A percentile compares a stretch with the other conserved stretches of the same genome.
Conservation (phyloP, 2,329 filamentous ascomycete genomes). For the Rhinocladiella mackenziei region DNA sequence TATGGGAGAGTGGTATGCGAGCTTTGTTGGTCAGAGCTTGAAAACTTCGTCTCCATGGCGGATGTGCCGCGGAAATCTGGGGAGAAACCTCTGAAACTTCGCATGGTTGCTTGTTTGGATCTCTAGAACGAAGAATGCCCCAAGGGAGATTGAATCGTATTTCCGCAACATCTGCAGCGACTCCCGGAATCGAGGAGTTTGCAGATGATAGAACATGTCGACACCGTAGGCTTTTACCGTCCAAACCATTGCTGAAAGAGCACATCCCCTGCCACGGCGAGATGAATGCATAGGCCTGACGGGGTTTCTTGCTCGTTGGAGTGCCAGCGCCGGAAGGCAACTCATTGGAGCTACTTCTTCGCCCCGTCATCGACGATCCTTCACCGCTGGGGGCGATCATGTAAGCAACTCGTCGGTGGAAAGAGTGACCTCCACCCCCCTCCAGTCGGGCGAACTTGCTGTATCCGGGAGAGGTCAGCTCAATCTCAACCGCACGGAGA, state of each 20-base stretch:
- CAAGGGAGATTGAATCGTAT: slow-evolving; percentile 76
- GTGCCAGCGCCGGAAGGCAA: slow-evolving; percentile 3
- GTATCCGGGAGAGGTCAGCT: slow-evolving; percentile 59
- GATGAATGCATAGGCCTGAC: slow-evolving; percentile 52
- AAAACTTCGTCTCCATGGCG: slow-evolving; percentile 24
- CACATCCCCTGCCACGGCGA: slow-evolving; percentile 87
- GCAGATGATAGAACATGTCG: slow-evolving; percentile 59
- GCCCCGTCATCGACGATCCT: not conserved
- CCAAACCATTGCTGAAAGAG: slow-evolving; percentile 74
- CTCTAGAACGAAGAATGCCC: slow-evolving; percentile 22
- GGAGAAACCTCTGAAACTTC: slow-evolving; percentile 8
- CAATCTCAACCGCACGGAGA: slow-evolving; percentile 44
- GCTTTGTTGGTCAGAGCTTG: slow-evolving; percentile 24
- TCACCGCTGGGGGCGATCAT: slow-evolving; percentile 13
- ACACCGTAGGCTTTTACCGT: slow-evolving; percentile 70
- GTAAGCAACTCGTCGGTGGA: slow-evolving; percentile 16
- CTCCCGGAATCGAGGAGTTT: slow-evolving; percentile 30
- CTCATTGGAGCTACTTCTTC: slow-evolving; percentile 18
- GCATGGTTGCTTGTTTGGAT: slow-evolving; percentile 19
- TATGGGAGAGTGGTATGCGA: slow-evolving; percentile 17
- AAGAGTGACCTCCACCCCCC: slow-evolving; percentile 18
- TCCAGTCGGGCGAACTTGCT: slow-evolving; percentile 48
- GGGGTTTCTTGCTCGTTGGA: slow-evolving; percentile 11
- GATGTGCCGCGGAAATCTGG: not conserved
- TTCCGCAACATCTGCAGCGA: slow-evolving; percentile 62